Evolutionary conservation across 2,329 filamentous ascomycete genomes (phyloP).

Genomic region (Nemania serpens): DNA sequence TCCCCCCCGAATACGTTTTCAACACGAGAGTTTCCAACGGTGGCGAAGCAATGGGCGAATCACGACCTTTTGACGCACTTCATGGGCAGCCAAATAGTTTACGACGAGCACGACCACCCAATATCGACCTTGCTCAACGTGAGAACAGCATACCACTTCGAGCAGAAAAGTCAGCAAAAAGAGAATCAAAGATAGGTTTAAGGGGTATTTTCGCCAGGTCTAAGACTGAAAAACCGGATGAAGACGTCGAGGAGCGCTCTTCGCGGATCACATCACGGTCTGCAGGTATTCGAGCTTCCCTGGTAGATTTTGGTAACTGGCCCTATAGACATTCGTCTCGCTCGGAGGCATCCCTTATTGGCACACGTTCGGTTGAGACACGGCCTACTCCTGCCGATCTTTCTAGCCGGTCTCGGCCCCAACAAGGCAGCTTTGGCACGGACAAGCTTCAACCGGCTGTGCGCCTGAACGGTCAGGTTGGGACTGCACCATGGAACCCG

Average conservation of each 20-base stretch:
- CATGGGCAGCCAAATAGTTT: constrained; percentile 41
- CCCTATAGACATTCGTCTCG: constrained; percentile 45
- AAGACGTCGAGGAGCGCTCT: constrained; percentile 38
- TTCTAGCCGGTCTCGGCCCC: constrained; percentile 15
- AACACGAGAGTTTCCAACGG: constrained; percentile 11
- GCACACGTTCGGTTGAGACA: constrained; percentile 26
- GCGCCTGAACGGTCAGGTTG: constrained; percentile 18
- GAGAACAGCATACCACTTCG: constrained; percentile 51
- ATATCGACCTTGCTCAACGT: constrained; percentile 41
- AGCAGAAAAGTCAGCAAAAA: constrained; percentile 48
- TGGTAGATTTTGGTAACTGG: constrained; percentile 53
- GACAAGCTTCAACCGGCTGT: constrained; percentile 27
- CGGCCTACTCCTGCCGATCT: constrained; percentile 24
- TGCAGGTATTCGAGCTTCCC: constrained; percentile 51
- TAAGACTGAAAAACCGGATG: constrained; percentile 43
- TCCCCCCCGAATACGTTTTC: neutral
- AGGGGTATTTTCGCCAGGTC: constrained; percentile 56
- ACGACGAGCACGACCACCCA: constrained; percentile 47
- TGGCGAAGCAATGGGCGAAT: constrained; percentile 14
- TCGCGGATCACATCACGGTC: constrained; percentile 42
- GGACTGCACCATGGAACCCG: constrained; percentile 58
- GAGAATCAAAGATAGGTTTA: constrained; percentile 58
- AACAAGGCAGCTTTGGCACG: constrained; percentile 21
- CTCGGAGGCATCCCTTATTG: constrained; percentile 44
- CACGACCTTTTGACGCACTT: constrained; percentile 34